These are phyloP conservation scores for Coriaria nepalensis DNA, from an alignment of 306 rosid genomes.

Conservation along the genomic window DNA sequence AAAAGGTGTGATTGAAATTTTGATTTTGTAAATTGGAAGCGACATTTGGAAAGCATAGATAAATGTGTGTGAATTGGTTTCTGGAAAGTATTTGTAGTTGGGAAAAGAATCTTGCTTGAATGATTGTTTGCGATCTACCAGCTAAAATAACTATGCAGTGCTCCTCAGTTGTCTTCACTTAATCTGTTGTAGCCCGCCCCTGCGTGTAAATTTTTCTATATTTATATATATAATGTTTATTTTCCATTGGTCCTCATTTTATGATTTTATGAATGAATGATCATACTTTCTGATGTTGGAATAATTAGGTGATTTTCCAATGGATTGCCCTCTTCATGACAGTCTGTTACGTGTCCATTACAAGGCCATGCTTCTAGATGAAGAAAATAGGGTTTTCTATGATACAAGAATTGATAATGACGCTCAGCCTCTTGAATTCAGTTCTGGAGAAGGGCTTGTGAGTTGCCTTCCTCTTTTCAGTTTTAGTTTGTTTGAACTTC, in stretches of 20 bases:
- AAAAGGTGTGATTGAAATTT: conserved; percentile 42
- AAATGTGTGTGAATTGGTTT: too few relatives aligned
- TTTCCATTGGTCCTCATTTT: conserved; percentile 6
- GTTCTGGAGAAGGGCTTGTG: conserved; percentile 97
- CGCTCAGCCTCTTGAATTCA: conserved; percentile 84
- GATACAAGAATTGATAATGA: conserved; percentile 75
- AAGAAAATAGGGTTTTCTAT: conserved; percentile 53
- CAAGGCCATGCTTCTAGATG: conserved; percentile 70
- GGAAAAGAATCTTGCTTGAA: too few relatives aligned
- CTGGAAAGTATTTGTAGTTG: too few relatives aligned
- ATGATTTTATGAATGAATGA: neutral
- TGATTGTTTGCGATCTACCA: too few relatives aligned
- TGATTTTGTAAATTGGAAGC: neutral
- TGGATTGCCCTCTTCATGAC: conserved; percentile 99
- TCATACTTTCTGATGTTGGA: conserved; percentile 18
- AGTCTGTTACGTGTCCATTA: conserved; percentile 76
- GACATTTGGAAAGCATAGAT: too few relatives aligned
- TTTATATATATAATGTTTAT: too few relatives aligned
- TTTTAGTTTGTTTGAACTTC: conserved; percentile 4
- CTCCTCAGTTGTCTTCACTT: too few relatives aligned
- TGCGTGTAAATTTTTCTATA: too few relatives aligned
- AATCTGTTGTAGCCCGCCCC: too few relatives aligned
- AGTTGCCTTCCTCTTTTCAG: conserved; percentile 28
- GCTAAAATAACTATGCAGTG: too few relatives aligned
- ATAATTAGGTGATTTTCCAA: conserved; percentile 79